Base-by-base conservation (phyloP, 179 eudicot genomes). In the Beta macrorhiza region DNA sequence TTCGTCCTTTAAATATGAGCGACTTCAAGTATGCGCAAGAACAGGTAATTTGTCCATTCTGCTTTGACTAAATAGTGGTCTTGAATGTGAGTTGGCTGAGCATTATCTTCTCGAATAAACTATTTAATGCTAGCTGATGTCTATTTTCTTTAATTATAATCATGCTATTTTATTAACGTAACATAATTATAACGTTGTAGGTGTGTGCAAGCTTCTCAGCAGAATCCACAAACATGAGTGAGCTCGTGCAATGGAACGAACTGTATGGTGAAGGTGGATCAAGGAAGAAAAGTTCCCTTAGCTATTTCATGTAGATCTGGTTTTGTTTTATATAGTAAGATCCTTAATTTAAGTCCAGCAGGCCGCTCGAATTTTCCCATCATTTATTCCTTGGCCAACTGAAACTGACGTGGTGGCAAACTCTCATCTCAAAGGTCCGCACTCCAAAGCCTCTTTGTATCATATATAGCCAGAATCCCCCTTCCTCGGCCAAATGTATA, bases 151-250 rank as follows among this genome's bases (percentile, higher is more conserved):
- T 14, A 37, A 11, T 14, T 7, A 14, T 42, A 37, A 5, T 49
- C 4, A 71, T 47, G 29, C 12, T 47, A 16, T 7, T 70, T 9
- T 29, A 13, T 45, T 15, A 19, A 6, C n/a, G 16, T 32, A n/a
- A 3, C 9, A 19, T 47, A n/a, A 68, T 7, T 57, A 14, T 47
- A 44, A 20, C 53, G 47, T 22, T 61, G 72, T 90, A 94, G 98
- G 98, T 94, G 4, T 93, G 97, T 85, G 97, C 98, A n/a, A 94
- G 98, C 79, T 96, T 94, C 75, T 94, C 98, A 64, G 87, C 97
- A 44, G 97, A 94, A 76, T 94, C 98, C 1, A 63, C 90, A 65
- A 94, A 94, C 79, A 90, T 87, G 87, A 93, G 80, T 14, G 98
- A 94, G 82, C 94, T 94, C 29, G 82, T 81, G 55, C 97, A 90